Conservation (phyloP, 805 yeast genomes). For the Torulaspora quercuum region DNA sequence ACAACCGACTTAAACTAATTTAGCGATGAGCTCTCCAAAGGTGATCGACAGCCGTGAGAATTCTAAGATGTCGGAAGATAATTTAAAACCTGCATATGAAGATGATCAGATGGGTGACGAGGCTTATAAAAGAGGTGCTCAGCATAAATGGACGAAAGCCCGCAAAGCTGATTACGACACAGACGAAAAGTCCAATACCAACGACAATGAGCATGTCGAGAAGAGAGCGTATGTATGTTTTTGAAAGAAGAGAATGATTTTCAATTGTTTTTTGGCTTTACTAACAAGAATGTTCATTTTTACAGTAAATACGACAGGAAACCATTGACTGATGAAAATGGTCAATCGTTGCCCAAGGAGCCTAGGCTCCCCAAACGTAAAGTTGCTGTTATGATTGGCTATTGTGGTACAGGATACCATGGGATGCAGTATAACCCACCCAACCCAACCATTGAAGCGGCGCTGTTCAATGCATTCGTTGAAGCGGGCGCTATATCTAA, state of each 20-base stretch:
- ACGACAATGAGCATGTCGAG: conserved; percentile 20
- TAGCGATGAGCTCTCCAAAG: conserved; percentile 2
- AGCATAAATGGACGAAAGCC: conserved; percentile 36
- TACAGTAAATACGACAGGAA: conserved; percentile 20
- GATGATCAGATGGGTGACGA: conserved; percentile 41
- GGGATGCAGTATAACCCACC: conserved; percentile 95
- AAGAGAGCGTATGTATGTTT: conserved; percentile 31
- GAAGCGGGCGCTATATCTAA: conserved; percentile 84
- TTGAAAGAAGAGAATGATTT: background rate
- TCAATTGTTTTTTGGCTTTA: background rate
- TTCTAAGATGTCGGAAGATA: conserved; percentile 22
- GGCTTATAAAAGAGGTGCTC: conserved; percentile 43
- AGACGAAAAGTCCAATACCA: conserved; percentile 10
- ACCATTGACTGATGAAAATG: conserved; percentile 50
- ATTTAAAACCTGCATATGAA: conserved; percentile 29
- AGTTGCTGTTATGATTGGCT: conserved; percentile 87
- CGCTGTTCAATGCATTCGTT: conserved; percentile 74
- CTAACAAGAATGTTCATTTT: conserved; percentile 1
- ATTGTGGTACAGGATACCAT: conserved; percentile 93
- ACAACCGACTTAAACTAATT: background rate
- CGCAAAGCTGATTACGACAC: conserved; percentile 30
- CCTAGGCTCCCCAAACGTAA: conserved; percentile 80
- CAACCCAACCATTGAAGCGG: conserved; percentile 85
- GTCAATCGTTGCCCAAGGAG: conserved; percentile 57
- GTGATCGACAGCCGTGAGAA: background rate